Evolutionary conservation across 257 asterid species (phyloP), one percentile per base, ranked within the genome.

Genomic region (Penstemon barbatus): DNA sequence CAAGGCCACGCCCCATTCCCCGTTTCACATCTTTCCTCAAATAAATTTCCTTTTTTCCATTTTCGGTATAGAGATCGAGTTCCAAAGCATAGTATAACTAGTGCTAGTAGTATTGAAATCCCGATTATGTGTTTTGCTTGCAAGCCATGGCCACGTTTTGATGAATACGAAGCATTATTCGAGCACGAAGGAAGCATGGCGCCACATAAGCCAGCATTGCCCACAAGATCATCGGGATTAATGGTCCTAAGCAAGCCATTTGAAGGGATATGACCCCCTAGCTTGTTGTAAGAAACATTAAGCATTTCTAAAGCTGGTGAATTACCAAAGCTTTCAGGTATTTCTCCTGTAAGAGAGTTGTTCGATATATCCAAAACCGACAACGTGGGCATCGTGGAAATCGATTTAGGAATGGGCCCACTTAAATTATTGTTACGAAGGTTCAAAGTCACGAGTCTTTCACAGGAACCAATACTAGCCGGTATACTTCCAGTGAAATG

Each of bases 121-220:
- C 89, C 96, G 8, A 87, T 78, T 2, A 85, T 72, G 65, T 80
- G 91, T 71, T 80, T 86, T 7, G 65, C 76, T 4, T 77, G 89
- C 65, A 82, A 8, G 71, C 70, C 66, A 39, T 58, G 79, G 10
- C 33, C 33, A 25, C 63, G 69, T 66, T 63, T 76, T 4, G 86
- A 72, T 19, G 53, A 38, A 70, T 72, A 64, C 3, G 78, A 79
- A 57, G 80, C 75, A 68, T 39, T 70, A 0, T 48, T 77, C 39
- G 80, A 65, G 75, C 96, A 89, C 33, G 94, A 90, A 12, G 91
- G 91, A 69, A 90, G 91, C 42, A 90, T 87, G 6, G 91, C 82
- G 0, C 95, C 89, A 53, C 97, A 90, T 6, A 90, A 83, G 55
- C 88, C 95, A 0, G 76, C 62, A 63, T 90, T 90, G 45, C 91